A percentile compares a stretch with the other conserved stretches of the same genome.
Evolutionary conservation across 2,329 filamentous ascomycete species (phyloP).

Genomic region (Microcyclosporella mali): DNA sequence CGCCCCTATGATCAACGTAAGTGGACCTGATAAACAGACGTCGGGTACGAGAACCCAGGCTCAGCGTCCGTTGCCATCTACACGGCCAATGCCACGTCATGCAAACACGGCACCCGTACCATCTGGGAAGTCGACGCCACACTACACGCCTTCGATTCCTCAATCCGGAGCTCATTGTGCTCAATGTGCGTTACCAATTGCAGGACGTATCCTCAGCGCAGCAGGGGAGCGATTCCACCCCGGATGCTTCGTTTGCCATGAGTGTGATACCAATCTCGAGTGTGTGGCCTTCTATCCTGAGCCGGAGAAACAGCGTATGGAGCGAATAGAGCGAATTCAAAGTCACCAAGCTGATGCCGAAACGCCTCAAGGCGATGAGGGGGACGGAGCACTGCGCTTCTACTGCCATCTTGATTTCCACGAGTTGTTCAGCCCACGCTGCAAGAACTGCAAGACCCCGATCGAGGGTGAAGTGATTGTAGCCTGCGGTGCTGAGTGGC

Average conservation of each 20-base stretch:
- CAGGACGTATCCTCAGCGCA: conserved; percentile 82
- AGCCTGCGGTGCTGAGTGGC: conserved; percentile 91
- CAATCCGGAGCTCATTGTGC: conserved; percentile 68
- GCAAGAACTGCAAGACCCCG: conserved; percentile 92
- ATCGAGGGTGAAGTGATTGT: conserved; percentile 94
- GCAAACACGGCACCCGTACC: conserved; percentile 28
- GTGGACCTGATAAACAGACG: conserved; percentile 8
- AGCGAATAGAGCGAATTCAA: conserved; percentile 67
- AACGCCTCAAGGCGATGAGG: conserved; percentile 55
- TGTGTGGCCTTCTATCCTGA: conserved; percentile 95
- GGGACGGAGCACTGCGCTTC: conserved; percentile 70
- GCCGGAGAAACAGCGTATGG: conserved; percentile 63
- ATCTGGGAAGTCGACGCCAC: conserved; percentile 33
- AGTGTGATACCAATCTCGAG: conserved; percentile 82
- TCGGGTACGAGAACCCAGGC: conserved; percentile 17
- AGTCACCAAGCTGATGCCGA: conserved; percentile 50
- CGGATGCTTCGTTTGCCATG: conserved; percentile 83
- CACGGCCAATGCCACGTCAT: conserved; percentile 35
- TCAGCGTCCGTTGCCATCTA: conserved; percentile 46
- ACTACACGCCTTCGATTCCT: conserved; percentile 42
- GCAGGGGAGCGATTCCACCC: conserved; percentile 83
- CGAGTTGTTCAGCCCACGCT: conserved; percentile 84
- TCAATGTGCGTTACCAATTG: conserved; percentile 75
- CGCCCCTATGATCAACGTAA: conserved; percentile 19
- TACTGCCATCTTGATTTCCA: conserved; percentile 99